Base-by-base conservation (phyloP, 2,329 filamentous ascomycete genomes). In the Fusarium nurragi region DNA sequence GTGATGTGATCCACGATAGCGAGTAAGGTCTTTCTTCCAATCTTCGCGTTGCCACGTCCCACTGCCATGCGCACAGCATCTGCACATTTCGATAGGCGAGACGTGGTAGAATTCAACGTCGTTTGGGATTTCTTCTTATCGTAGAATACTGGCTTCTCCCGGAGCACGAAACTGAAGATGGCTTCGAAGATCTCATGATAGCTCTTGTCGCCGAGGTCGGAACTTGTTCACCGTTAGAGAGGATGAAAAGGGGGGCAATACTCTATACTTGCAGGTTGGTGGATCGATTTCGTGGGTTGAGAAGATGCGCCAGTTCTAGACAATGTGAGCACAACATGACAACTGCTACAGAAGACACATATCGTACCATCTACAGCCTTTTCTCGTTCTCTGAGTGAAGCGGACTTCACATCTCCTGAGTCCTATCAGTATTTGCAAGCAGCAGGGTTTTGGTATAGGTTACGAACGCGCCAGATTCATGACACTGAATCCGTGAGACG, bases 171-270 rank as follows among this genome's bases (percentile, higher is more conserved):
- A 51, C 85, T 84, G 73, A 97, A 97, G 4, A 98, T 80, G 2
- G 87, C 85, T 71, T 97, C 93, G 69, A 92, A 92, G 39, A 97
- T 88, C 58, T 86, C 85, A 72, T 95, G 90, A 68, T 91, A 97
- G n/a, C 86, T 85, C 73, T 90, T 91, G 73, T 97, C 92, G 41
- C 84, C 85, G 30, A 97, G 80, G 13, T 77, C 71, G 26, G 75
- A 71, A 32, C 77, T 78, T 71, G 54, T 26, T 40, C 56, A 54
- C 60, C 44, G 49, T 67, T 56, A 60, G 53, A 46, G 18, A 36
- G 32, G 10, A 41, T 23, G 26, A 48, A 32, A 34, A 9, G 14
- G 36, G 14, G 36, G 25, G 25, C 7, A 25, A 37, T 12, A 16
- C 16, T 26, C 13, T 14, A 9, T 37, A 40, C 76, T 59, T 72